Evolutionary conservation across 1,284 basidiomycete genomes (phyloP), one percentile per base, ranked within the genome.

Genomic region (Irpex rosettiformis): DNA sequence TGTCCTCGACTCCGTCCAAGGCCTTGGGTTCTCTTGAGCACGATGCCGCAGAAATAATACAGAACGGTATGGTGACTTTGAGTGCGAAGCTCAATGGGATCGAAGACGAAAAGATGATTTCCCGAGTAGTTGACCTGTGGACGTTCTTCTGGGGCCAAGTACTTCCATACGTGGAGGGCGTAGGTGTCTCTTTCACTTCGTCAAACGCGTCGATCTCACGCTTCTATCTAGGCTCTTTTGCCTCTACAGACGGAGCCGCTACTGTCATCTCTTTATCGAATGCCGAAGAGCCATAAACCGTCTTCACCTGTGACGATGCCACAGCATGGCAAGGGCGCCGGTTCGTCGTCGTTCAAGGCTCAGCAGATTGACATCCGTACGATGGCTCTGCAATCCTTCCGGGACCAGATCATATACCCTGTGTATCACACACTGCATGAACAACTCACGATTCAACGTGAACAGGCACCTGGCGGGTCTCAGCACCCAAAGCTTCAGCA

Each of bases 101-200:
- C 25, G 88, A 89, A 28, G 92, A 94, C 51, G 83, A 88, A 51
- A 83, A 86, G 64, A 79, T 98, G 3, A 75, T 96, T 16, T 77
- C 78, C 1, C 81, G 92, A 7, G 79, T 96, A 8, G 91, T 94
- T 1, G 93, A 96, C 64, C 80, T 92, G 13, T 98, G 96, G 96
- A 84, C 82, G 4, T 96, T 96, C 77, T 98, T 97, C 76, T 97
- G 94, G 88, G 90, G 92, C 63, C 89, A 93, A 62, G 87, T 98
- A 21, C 76, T 98, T 1, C 94, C 95, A 1, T 96, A 94, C 69
- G 77, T 94, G 43, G 92, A 95, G 79, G 90, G 89, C 55, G 91
- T 91, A 67, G 69, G 86, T 78, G 16, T 59, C 42, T 13, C 22
- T 16, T 30, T 13, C 48, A 52, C 45, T n/a, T 37, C 55, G 29